Base-by-base conservation (phyloP, 1,139 yeast species). In the Debaryomycetaceae sp. region DNA sequence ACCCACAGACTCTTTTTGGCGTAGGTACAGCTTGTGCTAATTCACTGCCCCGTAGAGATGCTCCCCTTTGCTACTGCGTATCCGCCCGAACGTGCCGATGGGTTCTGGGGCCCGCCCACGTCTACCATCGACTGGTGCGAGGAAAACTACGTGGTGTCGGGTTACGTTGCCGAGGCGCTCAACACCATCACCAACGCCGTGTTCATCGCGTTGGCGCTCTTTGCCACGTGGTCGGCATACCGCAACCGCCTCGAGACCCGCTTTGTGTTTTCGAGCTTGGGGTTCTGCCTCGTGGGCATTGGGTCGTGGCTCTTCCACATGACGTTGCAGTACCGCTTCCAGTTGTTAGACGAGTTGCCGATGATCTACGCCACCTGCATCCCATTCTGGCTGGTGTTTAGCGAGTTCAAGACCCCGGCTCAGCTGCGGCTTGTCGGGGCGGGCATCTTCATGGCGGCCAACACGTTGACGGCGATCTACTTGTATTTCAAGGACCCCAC, bases 291-390 rank as follows among this genome's bases (percentile, higher is more conserved):
- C 7, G 98, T 91, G 7, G 98, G 98, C 1, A 55, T 88, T 24
- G 98, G 98, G 2, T 77, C 88, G 21, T 91, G 96, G 94, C 62
- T 86, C 45, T 91, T 91, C 63, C 98, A 91, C 56, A 91, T 91
- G 96, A 89, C 97, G 5, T 66, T 91, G 45, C 68, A 75, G 41
- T 89, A 88, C 56, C 88, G 83, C 53, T 91, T 74, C 61, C 98
- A 91, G 60, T 58, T 91, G 39, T 67, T 91, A 54, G 98, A 91
- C 59, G 98, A 91, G 57, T 68, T 91, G 49, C 98, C 98, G 25
- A 91, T 91, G 98, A 85, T 91, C 40, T 91, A 91, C 58, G 96
- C 96, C 22, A 91, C 97, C 2, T 88, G 96, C 45, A 80, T 91
- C 18, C 97, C 97, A 0, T 81, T 85, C 42, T 93, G 96, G 86